A percentile compares a stretch with the other conserved stretches of the same genome.
Evolutionary conservation across 2,329 filamentous ascomycete genomes (phyloP).

Genomic region (Paecilomyces dactylethromorphus): DNA sequence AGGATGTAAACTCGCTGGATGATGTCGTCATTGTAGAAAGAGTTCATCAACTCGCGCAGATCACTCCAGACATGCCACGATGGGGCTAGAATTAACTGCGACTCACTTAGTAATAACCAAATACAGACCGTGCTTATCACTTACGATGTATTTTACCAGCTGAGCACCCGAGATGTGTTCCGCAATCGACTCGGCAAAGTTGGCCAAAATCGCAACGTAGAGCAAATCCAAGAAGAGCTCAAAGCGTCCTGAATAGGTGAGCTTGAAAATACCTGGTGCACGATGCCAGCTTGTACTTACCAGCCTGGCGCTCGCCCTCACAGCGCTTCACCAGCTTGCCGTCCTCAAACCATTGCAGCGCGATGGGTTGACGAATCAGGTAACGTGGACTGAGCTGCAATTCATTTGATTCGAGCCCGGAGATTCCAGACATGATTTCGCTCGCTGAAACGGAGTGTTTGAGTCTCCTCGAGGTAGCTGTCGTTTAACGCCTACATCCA

Average conservation of each 20-base stretch:
- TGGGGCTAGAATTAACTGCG: constrained; percentile 39
- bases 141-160: constrained; percentile 41
- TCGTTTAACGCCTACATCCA: background rate
- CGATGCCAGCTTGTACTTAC: constrained; percentile 11
- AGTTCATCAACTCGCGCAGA: constrained; percentile 47
- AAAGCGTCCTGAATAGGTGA: constrained; percentile 29
- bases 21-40: constrained; percentile 47
- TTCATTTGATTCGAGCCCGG: background rate
- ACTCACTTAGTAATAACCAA: background rate
- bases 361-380: constrained; percentile 23
- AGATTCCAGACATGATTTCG: background rate
- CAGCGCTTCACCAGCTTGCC: constrained; percentile 35
- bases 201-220: constrained; percentile 47
- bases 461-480: background rate
- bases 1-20: constrained; percentile 42
- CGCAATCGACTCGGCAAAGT: constrained; percentile 43
- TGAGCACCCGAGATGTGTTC: constrained; percentile 40
- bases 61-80: constrained; percentile 48
- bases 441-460: background rate
- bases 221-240: constrained; percentile 47
- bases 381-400: constrained; percentile 14
- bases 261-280: background rate
- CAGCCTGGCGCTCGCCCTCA: constrained; percentile 40
- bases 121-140: background rate
- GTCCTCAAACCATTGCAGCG: constrained; percentile 43